A percentile compares a stretch with the other conserved stretches of the same genome.
Conservation (phyloP, 805 yeast genomes). For the Myxozyma nipponensis region DNA sequence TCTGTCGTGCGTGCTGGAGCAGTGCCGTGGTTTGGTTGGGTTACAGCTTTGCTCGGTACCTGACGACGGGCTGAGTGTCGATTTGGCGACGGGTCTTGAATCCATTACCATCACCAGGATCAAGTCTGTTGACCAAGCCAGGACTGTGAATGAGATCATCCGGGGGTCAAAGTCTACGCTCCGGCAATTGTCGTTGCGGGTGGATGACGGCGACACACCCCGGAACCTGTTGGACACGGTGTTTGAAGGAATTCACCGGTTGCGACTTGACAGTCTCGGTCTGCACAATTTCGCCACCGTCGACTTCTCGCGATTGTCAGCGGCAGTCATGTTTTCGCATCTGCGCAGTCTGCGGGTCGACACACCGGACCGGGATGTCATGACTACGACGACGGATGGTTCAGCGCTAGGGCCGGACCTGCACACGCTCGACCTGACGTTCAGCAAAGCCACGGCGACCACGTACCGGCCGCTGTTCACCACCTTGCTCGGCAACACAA, state of each 20-base stretch:
- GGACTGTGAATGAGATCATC: constrained; percentile 12
- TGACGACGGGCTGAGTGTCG: not conserved
- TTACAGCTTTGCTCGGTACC: constrained; percentile 23
- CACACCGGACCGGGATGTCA: constrained; percentile 16
- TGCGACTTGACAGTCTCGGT: constrained; percentile 14
- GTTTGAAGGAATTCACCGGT: not conserved
- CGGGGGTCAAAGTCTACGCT: constrained; percentile 5
- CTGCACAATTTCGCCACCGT: constrained; percentile 19
- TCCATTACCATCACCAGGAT: constrained; percentile 14
- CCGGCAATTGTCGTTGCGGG: not conserved
- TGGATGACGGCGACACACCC: not conserved
- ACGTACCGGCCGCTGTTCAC: constrained; percentile 8
- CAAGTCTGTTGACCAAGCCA: constrained; percentile 18
- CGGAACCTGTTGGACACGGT: not conserved
- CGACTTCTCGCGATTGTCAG: constrained; percentile 8
- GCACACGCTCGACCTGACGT: constrained; percentile 19
- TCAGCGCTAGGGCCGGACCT: constrained; percentile 9
- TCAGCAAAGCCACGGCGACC: constrained; percentile 7
- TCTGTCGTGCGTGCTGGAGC: constrained; percentile 5
- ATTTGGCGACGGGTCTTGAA: constrained; percentile 1
- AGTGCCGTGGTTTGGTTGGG: constrained; percentile 6
- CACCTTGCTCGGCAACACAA: constrained; percentile 14
- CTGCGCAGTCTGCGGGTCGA: constrained; percentile 13
- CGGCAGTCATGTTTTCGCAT: constrained; percentile 2
- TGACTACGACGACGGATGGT: constrained; percentile 6